Evolutionary conservation across 495 filamentous ascomycete species (phyloP), one percentile per base, ranked within the genome.

Genomic region (Neurospora sp.): DNA sequence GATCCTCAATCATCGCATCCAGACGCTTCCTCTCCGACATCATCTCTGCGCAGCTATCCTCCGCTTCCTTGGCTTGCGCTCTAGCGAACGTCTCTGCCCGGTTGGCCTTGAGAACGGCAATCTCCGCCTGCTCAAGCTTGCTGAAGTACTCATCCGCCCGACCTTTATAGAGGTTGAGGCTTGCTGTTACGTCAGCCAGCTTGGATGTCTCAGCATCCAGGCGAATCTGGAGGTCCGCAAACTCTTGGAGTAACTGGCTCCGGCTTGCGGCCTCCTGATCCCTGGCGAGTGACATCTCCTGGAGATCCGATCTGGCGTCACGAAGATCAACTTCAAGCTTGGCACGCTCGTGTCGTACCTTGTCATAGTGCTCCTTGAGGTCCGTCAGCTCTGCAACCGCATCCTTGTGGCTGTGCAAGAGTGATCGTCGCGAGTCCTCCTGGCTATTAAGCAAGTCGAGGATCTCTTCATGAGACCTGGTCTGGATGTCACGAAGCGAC

Each of bases 91-190:
- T 93, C 81, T 98, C 96, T 0, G 96, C 94, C 9, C 95, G 87
- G 69, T 88, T 90, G 61, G 96, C 95, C 81, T 97, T 98, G 73
- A 99, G 87, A 27, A 98, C 93, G 10, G 94, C 90, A 74, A 98
- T 95, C 79, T 99, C 96, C 18, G 96, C 96, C 79, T 98, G 94
- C 79, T 99, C 96, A 20, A 99, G 91, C 82, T 97, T 98, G 85
- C 88, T 93, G 83, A 98, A 99, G 77, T 99, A 99, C 79, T 99
- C 96, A 78, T 98, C 94, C 1, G 95, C 92, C 38, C 96, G 91
- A 61, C 88, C 89, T 87, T 97, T 98, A 86, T 98, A 99, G 37
- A 98, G 83, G 73, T 88, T 91, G 16, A 98, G 85, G 78, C 91
- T 97, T 14, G 94, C 92, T 18, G 88, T 88, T 20, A 97, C 88